phyloP scores from a whole-genome alignment of 352 stramenopile species.

The Thalassiosira allenii region DNA sequence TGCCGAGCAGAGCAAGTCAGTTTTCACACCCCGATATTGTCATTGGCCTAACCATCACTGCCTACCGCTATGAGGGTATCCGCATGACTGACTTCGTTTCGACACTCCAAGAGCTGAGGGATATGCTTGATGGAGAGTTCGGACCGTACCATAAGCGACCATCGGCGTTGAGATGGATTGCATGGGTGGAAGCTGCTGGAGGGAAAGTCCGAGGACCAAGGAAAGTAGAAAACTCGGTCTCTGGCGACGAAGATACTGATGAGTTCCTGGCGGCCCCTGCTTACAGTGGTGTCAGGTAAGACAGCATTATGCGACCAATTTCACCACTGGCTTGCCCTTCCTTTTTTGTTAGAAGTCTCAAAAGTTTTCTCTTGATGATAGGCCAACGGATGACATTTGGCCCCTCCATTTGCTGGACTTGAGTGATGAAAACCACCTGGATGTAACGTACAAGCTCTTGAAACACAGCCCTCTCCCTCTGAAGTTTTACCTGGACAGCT shows the following conservation, averaged over 20 bases:
- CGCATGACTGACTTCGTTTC: slow-evolving; percentile 88
- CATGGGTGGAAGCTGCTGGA: slow-evolving; percentile 88
- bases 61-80: slow-evolving; percentile 91
- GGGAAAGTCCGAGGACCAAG: slow-evolving; percentile 87
- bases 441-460: slow-evolving; percentile 93
- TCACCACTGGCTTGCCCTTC: too few relatives aligned
- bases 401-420: slow-evolving; percentile 98
- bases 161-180: slow-evolving; percentile 86
- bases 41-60: slow-evolving; percentile 90
- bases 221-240: slow-evolving; percentile 72
- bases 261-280: slow-evolving; percentile 62
- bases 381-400: slow-evolving; percentile 88
- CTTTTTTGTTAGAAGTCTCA: too few relatives aligned
- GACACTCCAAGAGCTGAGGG: slow-evolving; percentile 86
- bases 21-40: slow-evolving; percentile 98
- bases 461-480: slow-evolving; percentile 93
- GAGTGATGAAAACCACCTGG: slow-evolving; percentile 95
- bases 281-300: slow-evolving; percentile 61
- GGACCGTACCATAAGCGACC: slow-evolving; percentile 90
- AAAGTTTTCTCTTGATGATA: too few relatives aligned
- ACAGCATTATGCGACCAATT: too few relatives aligned
- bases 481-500: slow-evolving; percentile 97
- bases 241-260: slow-evolving; percentile 60
- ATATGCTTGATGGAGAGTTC: slow-evolving; percentile 90
- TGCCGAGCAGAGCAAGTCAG: slow-evolving; percentile 97